Evolutionary conservation across 768 basidiomycete genomes (phyloP), one percentile per base, ranked within the genome.

Genomic region (Suillus ampliporus): DNA sequence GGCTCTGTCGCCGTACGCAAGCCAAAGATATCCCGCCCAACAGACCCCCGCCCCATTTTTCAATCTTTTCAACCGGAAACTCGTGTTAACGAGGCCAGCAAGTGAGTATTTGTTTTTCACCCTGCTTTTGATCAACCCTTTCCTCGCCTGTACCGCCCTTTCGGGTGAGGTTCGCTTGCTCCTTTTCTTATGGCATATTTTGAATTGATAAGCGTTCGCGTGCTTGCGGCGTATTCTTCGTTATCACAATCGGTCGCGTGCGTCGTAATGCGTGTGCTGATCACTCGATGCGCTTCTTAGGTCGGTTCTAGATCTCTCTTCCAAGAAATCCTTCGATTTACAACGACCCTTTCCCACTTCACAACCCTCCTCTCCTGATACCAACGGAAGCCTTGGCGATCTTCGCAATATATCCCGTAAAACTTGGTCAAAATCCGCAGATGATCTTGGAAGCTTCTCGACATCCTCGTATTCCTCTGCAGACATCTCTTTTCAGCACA

Each of bases 11-110:
- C 63, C 54, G 23, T 56, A 17, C 76, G 89, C 64, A 91, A 89
- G 65, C 89, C 86, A 58, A 93, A 92, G 81, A 94, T 94, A 41
- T 94, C 92, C 37, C 87, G 89, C 51, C 92, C 92, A 1, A 92
- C 91, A 5, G 92, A 94, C 68, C 92, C 91, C 10, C 79, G 92
- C 23, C 92, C 91, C 3, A 89, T 94, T 59, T 74, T 90, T 65
- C 66, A 76, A 3, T 76, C 37, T 40, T 66, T 81, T 50, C 77
- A 77, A 65, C 69, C 73, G 21, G 86, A 90, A 66, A 78, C 76
- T 2, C 85, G 85, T 67, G 77, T 78, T 43, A 72, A 77, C 58
- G 78, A 81, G 62, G 82, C 83, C 66, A 77, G 79, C 71, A 82
- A 82, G 90, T 89, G 76, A 77, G 88, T 76, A 4, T 26, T 23